Percentiles rank a stretch among this genome's conserved stretches.
Evolutionary conservation across 768 basidiomycete genomes (phyloP).

Genomic region (Collybia nuda): DNA sequence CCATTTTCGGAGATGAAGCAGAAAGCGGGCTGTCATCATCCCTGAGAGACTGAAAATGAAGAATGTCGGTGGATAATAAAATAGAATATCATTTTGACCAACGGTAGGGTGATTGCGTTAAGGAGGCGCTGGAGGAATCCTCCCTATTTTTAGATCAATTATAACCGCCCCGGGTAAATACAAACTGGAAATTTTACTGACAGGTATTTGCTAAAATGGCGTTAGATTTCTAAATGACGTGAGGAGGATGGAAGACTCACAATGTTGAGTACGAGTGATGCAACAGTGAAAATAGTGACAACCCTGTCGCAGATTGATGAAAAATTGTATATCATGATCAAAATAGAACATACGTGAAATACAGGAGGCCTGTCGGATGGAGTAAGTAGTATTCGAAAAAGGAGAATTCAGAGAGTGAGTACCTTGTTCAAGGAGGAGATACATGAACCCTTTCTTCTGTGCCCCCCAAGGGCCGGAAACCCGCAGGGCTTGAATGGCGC

Average conservation of each 20-base stretch:
- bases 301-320: conserved; percentile 7
- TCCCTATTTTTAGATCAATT: background rate
- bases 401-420: background rate
- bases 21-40: conserved; percentile 14
- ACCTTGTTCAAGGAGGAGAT: conserved; percentile 27
- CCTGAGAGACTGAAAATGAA: conserved; percentile 10
- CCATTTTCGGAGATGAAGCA: conserved; percentile 14
- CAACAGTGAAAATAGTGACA: conserved; percentile 21
- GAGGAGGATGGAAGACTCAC: conserved; percentile 12
- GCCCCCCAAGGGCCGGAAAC: conserved; percentile 12
- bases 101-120: conserved; percentile 1
- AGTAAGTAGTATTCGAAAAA: background rate
- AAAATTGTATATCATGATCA: background rate
- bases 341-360: conserved; percentile 20
- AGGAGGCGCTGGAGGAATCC: conserved; percentile 1
- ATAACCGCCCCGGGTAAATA: background rate
- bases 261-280: conserved; percentile 22
- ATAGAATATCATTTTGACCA: background rate
- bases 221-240: background rate
- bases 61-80: too few species aligned
- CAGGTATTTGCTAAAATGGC: conserved; percentile 16
- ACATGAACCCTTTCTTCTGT: conserved; percentile 17
- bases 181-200: conserved; percentile 1
- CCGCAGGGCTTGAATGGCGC: conserved; percentile 22
- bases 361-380: conserved; percentile 20